Conservation (phyloP, 2,329 filamentous ascomycete genomes). For the Rosellinia necatrix region DNA sequence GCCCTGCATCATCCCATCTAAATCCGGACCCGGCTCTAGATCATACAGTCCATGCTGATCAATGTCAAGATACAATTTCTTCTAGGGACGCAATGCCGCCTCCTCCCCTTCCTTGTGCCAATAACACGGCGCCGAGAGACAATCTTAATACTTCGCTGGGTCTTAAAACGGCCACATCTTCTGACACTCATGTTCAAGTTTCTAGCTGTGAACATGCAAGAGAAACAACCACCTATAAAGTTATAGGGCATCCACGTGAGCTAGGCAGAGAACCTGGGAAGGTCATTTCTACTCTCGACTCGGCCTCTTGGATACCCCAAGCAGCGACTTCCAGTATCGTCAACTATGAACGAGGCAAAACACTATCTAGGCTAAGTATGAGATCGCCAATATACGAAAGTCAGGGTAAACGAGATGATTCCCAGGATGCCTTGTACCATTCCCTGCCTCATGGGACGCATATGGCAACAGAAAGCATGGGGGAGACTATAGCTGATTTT, state of each 20-base stretch:
- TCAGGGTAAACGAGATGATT: slow-evolving; percentile 14
- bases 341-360: slow-evolving; percentile 15
- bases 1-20: neutral
- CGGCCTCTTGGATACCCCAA: slow-evolving; percentile 37
- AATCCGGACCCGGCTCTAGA: neutral
- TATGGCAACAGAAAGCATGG: too few relatives aligned
- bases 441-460: neutral
- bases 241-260: neutral
- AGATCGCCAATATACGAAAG: slow-evolving; percentile 29
- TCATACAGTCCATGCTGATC: neutral
- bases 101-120: slow-evolving; percentile 33
- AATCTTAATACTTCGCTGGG: neutral
- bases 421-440: neutral
- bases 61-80: slow-evolving; percentile 28
- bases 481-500: slow-evolving; percentile 41
- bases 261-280: slow-evolving; percentile 2
- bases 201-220: neutral
- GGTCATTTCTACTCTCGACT: slow-evolving; percentile 22
- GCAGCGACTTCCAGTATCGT: slow-evolving; percentile 24
- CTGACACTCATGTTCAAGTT: neutral
- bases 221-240: neutral
- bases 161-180: neutral
- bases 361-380: slow-evolving; percentile 26
- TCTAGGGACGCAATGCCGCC: slow-evolving; percentile 41
- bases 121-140: neutral